Evolutionary conservation across 257 asterid genomes (phyloP).

Genomic region (Capsicum pubescens): DNA sequence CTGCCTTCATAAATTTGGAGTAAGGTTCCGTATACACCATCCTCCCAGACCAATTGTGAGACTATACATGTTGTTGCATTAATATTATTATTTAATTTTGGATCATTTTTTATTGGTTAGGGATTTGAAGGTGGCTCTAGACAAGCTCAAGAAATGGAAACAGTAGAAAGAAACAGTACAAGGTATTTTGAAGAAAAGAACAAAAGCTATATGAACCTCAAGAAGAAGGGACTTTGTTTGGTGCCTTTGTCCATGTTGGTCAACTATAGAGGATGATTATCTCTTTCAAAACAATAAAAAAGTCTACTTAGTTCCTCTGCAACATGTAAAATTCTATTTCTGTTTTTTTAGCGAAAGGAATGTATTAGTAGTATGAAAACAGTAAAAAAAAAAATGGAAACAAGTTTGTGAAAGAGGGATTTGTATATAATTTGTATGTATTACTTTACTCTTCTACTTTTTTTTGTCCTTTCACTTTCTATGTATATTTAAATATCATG

Average conservation of each 20-base stretch:
- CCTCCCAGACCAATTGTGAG: too few species aligned
- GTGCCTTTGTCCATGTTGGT: constrained; percentile 62
- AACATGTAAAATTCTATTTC: constrained; percentile 1
- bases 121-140: constrained; percentile 35
- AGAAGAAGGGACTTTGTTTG: constrained; percentile 63
- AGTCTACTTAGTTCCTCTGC: background rate
- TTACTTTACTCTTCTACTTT: background rate
- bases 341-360: background rate
- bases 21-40: too few species aligned
- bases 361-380: background rate
- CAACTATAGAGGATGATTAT: constrained; percentile 42
- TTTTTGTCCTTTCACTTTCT: background rate
- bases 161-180: constrained; percentile 33
- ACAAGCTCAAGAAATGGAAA: constrained; percentile 26
- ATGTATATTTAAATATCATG: background rate
- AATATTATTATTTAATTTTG: too few species aligned
- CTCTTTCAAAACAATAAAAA: background rate
- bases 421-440: background rate
- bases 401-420: background rate
- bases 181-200: constrained; percentile 37
- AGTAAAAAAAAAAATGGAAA: background rate
- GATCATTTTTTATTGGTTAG: constrained; percentile 32
- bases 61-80: too few species aligned
- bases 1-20: too few species aligned
- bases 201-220: constrained; percentile 40